phyloP scores from a whole-genome alignment of 257 asterid species.

The Coffea eugenioides region DNA sequence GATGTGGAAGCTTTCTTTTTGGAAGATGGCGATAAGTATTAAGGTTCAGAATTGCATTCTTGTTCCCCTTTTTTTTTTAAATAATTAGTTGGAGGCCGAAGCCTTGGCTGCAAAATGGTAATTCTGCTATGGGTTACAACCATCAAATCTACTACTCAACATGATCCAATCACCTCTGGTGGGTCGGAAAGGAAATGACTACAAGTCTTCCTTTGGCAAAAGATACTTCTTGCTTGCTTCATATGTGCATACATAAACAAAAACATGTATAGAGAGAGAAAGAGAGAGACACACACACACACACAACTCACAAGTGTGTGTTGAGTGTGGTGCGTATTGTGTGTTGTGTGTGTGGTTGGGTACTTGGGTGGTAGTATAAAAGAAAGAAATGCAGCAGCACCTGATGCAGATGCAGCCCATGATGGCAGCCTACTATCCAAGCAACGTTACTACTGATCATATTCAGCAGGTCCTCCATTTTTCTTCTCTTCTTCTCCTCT shows the following conservation, averaged over 20 bases:
- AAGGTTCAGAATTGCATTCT: too few relatives aligned
- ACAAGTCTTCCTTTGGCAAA: not conserved
- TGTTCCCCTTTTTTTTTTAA: too few relatives aligned
- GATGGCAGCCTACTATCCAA: slow-evolving; percentile 97
- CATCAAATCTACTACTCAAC: too few relatives aligned
- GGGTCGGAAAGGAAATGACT: too few relatives aligned
- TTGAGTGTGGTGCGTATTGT: not conserved
- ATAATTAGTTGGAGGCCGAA: too few relatives aligned
- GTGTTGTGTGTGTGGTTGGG: slow-evolving; percentile 29
- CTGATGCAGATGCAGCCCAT: slow-evolving; percentile 99
- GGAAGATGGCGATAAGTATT: too few relatives aligned
- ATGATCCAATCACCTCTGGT: too few relatives aligned
- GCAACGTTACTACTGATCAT: slow-evolving; percentile 96
- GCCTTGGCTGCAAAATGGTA: too few relatives aligned
- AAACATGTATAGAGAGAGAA: slow-evolving; percentile 8
- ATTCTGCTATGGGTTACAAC: too few relatives aligned
- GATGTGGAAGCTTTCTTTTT: too few relatives aligned
- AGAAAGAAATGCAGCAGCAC: slow-evolving; percentile 84
- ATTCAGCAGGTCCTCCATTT: slow-evolving; percentile 80
- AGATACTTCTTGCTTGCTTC: slow-evolving; percentile 15
- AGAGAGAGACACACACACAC: not conserved
- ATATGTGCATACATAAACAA: not conserved
- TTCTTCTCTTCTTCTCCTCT: not conserved
- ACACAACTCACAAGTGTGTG: slow-evolving; percentile 9
- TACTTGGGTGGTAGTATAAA: slow-evolving; percentile 50